These are phyloP conservation scores for Pseudofabraea citricarpa DNA, from an alignment of 2,329 filamentous ascomycete genomes.

Conservation along the genomic window DNA sequence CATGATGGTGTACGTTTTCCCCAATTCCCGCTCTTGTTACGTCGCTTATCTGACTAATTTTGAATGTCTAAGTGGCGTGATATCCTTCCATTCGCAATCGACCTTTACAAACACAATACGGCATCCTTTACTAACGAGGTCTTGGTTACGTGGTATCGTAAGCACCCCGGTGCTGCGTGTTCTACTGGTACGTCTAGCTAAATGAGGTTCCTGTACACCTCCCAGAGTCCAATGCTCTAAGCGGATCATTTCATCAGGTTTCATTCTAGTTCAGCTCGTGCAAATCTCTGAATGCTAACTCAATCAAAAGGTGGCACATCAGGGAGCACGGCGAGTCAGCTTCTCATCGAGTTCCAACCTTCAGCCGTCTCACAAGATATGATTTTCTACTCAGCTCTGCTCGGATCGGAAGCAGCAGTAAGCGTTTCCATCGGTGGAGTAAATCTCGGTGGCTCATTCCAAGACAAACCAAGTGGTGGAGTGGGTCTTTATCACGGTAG, in stretches of 20 bases:
- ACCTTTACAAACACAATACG: slow-evolving; percentile 27
- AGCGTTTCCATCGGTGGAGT: slow-evolving; percentile 28
- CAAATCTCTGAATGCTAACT: no score
- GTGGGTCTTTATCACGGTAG: slow-evolving; percentile 30
- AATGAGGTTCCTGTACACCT: no score
- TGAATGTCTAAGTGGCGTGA: no score
- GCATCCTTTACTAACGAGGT: slow-evolving; percentile 16
- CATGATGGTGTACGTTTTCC: no score
- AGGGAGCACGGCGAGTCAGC: slow-evolving; percentile 9
- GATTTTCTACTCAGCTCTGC: slow-evolving; percentile 30
- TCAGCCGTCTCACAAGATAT: slow-evolving; percentile 12
- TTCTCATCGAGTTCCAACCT: slow-evolving; percentile 19
- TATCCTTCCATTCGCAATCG: slow-evolving; percentile 30
- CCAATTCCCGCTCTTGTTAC: no score
- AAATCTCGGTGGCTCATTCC: slow-evolving; percentile 18
- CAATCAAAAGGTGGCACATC: no score
- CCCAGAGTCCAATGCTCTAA: no score
- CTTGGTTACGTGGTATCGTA: slow-evolving; percentile 30
- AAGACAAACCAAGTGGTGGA: slow-evolving; percentile 21
- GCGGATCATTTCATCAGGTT: no score
- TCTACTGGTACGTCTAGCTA: no score
- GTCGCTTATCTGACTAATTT: no score
- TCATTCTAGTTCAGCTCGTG: no score
- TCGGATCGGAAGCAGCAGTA: slow-evolving; percentile 26
- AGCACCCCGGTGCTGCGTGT: slow-evolving; percentile 24